These are phyloP conservation scores for Candida morakotiae DNA, from an alignment of 805 yeast genomes.

Conservation along the genomic window DNA sequence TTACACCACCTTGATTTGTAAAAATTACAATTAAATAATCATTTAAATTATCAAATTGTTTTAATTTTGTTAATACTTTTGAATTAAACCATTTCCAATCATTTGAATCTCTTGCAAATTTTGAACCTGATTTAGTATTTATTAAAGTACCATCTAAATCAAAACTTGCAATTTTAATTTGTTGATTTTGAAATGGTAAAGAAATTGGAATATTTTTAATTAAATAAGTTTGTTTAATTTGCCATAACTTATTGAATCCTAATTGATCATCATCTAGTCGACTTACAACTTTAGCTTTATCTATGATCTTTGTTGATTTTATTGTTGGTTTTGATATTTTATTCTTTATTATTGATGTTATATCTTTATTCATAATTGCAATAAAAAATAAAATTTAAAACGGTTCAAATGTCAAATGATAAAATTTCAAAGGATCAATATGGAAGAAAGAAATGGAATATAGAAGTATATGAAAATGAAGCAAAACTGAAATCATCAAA, in stretches of 20 bases:
- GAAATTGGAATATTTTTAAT: conserved; percentile 37
- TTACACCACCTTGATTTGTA: conserved; percentile 79
- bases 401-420: not conserved
- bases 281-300: not conserved
- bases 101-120: conserved; percentile 50
- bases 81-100: conserved; percentile 66
- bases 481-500: conserved; percentile 28
- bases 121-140: conserved; percentile 56
- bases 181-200: conserved; percentile 7
- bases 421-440: conserved; percentile 37
- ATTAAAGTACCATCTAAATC: conserved; percentile 84
- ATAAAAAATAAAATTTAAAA: not conserved
- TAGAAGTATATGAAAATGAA: conserved; percentile 53
- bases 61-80: conserved; percentile 12
- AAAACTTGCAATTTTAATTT: conserved; percentile 58
- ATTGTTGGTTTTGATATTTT: conserved; percentile 4
- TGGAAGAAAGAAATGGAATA: conserved; percentile 75
- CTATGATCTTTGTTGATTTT: not conserved
- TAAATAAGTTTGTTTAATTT: conserved; percentile 37
- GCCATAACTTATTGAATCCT: conserved; percentile 14
- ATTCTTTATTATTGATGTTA: conserved; percentile 10
- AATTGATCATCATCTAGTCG: not conserved
- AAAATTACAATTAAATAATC: conserved; percentile 58
- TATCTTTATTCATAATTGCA: conserved; percentile 9
- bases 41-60: conserved; percentile 15